phyloP scores from a whole-genome alignment of 306 rosid genomes.

The Acmispon strigosus region DNA sequence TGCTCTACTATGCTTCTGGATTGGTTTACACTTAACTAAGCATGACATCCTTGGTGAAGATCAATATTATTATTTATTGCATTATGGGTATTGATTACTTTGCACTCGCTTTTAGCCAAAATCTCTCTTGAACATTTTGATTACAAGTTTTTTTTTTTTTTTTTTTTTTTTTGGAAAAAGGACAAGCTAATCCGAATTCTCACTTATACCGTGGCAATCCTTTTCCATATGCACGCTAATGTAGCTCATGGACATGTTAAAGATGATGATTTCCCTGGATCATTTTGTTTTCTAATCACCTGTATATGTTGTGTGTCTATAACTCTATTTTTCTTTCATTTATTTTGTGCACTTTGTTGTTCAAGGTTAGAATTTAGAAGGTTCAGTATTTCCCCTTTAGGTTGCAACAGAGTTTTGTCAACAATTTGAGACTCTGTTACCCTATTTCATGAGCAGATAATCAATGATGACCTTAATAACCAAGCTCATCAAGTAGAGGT shows the following conservation, averaged over 20 bases:
- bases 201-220: not conserved
- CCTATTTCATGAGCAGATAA: not conserved
- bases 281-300: not conserved
- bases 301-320: no score
- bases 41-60: not conserved
- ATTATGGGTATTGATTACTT: not conserved
- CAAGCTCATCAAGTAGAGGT: not conserved
- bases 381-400: no score
- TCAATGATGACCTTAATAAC: not conserved
- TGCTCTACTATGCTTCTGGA: constrained; percentile 19
- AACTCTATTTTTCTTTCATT: no score
- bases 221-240: not conserved
- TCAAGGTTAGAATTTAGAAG: no score
- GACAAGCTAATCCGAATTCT: not conserved
- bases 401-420: not conserved
- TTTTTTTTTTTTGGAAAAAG: not conserved
- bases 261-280: not conserved
- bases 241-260: not conserved
- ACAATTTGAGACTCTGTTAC: not conserved
- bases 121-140: not conserved
- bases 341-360: not conserved
- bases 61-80: constrained; percentile 1
- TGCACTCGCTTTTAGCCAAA: not conserved
- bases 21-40: not conserved
- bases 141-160: no score